Percentiles rank a stretch among this genome's conserved stretches.
Conservation (phyloP, 345 rosid genomes). For the Pseudoturritis turrita region DNA sequence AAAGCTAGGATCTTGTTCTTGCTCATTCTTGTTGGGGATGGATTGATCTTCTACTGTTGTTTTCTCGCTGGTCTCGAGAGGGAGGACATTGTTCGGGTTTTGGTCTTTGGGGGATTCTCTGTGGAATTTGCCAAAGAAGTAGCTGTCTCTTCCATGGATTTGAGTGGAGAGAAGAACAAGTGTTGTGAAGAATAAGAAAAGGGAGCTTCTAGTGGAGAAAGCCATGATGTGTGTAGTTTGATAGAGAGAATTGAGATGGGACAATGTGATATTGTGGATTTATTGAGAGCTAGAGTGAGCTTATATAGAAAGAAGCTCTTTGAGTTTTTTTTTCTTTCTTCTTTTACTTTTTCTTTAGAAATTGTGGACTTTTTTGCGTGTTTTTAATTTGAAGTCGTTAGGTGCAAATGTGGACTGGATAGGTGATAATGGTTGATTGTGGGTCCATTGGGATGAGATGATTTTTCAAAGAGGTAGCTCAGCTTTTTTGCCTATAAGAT, state of each 20-base stretch:
- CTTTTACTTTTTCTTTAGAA: conserved; percentile 16
- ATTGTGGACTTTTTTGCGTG: conserved; percentile 12
- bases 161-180: conserved; percentile 29
- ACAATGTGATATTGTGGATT: conserved; percentile 17
- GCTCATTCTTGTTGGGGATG: conserved; percentile 21
- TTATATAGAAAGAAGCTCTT: conserved; percentile 15
- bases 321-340: background rate
- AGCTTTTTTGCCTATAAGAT: conserved; percentile 19
- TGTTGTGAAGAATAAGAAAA: conserved; percentile 28
- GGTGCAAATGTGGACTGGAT: conserved; percentile 30
- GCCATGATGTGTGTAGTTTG: conserved; percentile 31
- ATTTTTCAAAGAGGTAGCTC: conserved; percentile 33
- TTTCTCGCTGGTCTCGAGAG: conserved; percentile 31
- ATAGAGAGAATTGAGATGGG: conserved; percentile 13
- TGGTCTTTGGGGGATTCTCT: conserved; percentile 24
- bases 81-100: conserved; percentile 19
- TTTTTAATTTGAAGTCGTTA: conserved; percentile 29
- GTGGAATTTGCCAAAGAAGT: conserved; percentile 37
- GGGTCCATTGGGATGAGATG: conserved; percentile 28
- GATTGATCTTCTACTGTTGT: conserved; percentile 8
- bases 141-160: conserved; percentile 38
- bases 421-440: conserved; percentile 34
- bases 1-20: conserved; percentile 33
- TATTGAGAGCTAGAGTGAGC: conserved; percentile 14
- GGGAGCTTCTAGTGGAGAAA: conserved; percentile 27